Conservation (phyloP, 2,329 filamentous ascomycete species). For the Sclerotinia trifoliorum region DNA sequence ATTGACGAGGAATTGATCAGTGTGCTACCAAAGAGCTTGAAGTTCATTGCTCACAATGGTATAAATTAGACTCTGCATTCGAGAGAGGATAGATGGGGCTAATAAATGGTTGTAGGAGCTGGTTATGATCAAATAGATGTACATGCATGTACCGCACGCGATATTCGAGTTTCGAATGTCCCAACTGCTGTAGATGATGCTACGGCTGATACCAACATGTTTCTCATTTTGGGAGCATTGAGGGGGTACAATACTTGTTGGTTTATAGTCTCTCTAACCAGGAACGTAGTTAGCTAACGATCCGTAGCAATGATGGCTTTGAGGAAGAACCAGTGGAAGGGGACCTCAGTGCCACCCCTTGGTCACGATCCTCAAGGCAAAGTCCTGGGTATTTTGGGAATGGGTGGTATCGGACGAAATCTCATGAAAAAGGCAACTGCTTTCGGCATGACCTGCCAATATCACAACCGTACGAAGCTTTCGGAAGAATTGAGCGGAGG, state of each 20-base stretch:
- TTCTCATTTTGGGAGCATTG: slow-evolving; percentile 76
- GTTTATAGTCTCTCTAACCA: slow-evolving; percentile 4
- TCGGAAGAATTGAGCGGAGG: slow-evolving; percentile 52
- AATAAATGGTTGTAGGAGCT: slow-evolving; percentile 53
- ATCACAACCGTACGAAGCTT: slow-evolving; percentile 69
- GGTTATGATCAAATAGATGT: slow-evolving; percentile 85
- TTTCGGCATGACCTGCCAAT: slow-evolving; percentile 74
- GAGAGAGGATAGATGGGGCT: not conserved
- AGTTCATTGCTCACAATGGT: slow-evolving; percentile 62
- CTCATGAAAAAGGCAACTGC: slow-evolving; percentile 70
- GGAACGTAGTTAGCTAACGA: not conserved
- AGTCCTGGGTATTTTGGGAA: slow-evolving; percentile 75
- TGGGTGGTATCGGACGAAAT: slow-evolving; percentile 82
- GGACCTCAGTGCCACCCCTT: slow-evolving; percentile 53
- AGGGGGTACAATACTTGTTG: slow-evolving; percentile 63
- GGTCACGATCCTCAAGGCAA: slow-evolving; percentile 81
- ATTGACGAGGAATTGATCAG: slow-evolving; percentile 70
- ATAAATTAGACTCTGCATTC: slow-evolving; percentile 28
- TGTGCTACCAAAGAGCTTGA: slow-evolving; percentile 52
- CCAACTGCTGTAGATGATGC: slow-evolving; percentile 80
- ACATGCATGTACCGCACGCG: slow-evolving; percentile 63
- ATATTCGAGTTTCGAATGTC: slow-evolving; percentile 73
- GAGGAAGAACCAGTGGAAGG: slow-evolving; percentile 67
- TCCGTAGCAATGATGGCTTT: slow-evolving; percentile 57
- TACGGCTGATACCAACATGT: slow-evolving; percentile 79